Evolutionary conservation across 805 yeast genomes (phyloP).

Genomic region (Lipomyces mesembrius): DNA sequence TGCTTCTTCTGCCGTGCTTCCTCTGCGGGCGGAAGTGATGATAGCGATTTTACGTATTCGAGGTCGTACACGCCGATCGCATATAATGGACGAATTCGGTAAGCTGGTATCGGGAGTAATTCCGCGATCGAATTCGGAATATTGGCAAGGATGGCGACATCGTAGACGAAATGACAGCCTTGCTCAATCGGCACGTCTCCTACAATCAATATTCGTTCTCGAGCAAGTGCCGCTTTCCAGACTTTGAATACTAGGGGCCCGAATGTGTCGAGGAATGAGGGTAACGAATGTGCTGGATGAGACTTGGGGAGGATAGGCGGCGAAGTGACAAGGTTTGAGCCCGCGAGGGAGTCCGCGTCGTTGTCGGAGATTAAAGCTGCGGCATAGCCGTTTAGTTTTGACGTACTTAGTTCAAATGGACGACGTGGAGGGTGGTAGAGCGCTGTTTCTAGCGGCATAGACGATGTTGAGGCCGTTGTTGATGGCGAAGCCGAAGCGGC

Average conservation of each 20-base stretch:
- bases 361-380: conserved; percentile 16
- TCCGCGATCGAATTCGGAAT: conserved; percentile 61
- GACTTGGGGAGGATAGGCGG: conserved; percentile 20
- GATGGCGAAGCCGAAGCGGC: conserved; percentile 42
- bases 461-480: conserved; percentile 49
- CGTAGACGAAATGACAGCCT: conserved; percentile 58
- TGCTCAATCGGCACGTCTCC: conserved; percentile 46
- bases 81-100: conserved; percentile 31
- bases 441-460: conserved; percentile 53
- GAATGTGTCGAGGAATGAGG: conserved; percentile 53
- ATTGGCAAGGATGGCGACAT: conserved; percentile 63
- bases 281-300: conserved; percentile 48
- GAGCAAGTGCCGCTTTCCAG: conserved; percentile 64
- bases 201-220: conserved; percentile 59
- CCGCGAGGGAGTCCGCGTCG: conserved; percentile 32
- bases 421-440: conserved; percentile 34
- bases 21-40: conserved; percentile 29
- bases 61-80: conserved; percentile 31
- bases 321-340: conserved; percentile 47
- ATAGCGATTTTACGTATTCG: conserved; percentile 28
- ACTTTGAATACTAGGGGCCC: conserved; percentile 70
- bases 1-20: conserved; percentile 26
- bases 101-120: conserved; percentile 43
- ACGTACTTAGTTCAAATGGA: conserved; percentile 27
- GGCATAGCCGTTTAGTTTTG: conserved; percentile 19